Evolutionary conservation across 768 basidiomycete genomes (phyloP).

Genomic region (Lentinula sp.): DNA sequence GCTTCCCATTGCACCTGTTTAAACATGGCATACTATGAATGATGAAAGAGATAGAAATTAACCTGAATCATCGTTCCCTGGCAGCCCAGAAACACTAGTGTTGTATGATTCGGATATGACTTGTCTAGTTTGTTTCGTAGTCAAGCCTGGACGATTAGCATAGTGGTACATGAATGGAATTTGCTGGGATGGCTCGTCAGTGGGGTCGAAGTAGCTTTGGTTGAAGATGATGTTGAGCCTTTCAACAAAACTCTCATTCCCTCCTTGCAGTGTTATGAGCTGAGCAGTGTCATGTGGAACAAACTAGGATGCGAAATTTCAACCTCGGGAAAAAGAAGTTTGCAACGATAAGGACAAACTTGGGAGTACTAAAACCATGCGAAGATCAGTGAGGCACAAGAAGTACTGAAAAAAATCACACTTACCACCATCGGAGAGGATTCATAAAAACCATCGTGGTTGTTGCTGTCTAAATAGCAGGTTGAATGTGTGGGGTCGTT

Average conservation of each 20-base stretch:
- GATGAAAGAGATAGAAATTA: background rate
- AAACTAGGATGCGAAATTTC: conserved; percentile 30
- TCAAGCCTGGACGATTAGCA: conserved; percentile 52
- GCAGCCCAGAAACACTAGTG: conserved; percentile 48
- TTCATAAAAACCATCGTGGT: conserved; percentile 62
- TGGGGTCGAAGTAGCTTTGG: conserved; percentile 55
- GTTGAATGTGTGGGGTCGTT: conserved; percentile 53
- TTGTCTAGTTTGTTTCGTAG: conserved; percentile 49
- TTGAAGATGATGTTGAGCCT: conserved; percentile 55
- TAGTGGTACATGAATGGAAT: conserved; percentile 72
- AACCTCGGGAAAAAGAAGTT: background rate
- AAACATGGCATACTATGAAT: background rate
- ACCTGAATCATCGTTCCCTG: conserved; percentile 48
- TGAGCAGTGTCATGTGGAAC: conserved; percentile 62
- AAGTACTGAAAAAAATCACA: background rate
- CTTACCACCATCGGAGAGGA: conserved; percentile 56
- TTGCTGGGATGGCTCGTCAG: conserved; percentile 62
- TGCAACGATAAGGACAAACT: conserved; percentile 22
- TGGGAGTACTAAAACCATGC: conserved; percentile 43
- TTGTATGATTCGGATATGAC: conserved; percentile 54
- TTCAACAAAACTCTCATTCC: conserved; percentile 43
- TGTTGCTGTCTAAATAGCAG: conserved; percentile 52
- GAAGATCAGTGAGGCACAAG: background rate
- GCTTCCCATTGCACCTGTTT: conserved; percentile 57
- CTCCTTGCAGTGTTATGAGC: conserved; percentile 58